A percentile compares a stretch with the other conserved stretches of the same genome.
Evolutionary conservation across 352 stramenopile genomes (phyloP).

Genomic region (Phytophthora kernoviae): DNA sequence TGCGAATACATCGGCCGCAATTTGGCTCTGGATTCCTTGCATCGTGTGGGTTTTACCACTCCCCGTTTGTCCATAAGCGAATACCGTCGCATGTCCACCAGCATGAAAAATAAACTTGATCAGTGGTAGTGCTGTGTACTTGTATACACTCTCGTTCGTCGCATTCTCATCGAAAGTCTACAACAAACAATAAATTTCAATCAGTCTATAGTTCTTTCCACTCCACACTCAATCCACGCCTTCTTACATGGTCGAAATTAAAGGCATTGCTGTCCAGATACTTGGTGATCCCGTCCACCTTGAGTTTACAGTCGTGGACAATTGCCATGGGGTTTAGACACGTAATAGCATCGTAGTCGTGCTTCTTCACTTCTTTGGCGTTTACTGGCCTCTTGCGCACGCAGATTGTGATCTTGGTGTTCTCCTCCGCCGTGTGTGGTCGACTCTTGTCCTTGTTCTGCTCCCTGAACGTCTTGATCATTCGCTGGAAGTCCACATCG

Average conservation of each 20-base stretch:
- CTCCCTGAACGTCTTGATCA: slow-evolving; percentile 89
- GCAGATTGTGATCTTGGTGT: slow-evolving; percentile 95
- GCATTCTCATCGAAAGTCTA: slow-evolving; percentile 95
- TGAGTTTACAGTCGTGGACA: slow-evolving; percentile 98
- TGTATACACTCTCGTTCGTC: slow-evolving; percentile 95
- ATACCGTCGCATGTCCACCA: slow-evolving; percentile 94
- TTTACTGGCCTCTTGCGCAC: slow-evolving; percentile 97
- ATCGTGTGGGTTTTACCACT: slow-evolving; percentile 95
- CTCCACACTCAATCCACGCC: neutral
- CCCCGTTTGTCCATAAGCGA: slow-evolving; percentile 96
- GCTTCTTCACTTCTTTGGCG: slow-evolving; percentile 87
- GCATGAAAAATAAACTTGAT: slow-evolving; percentile 95
- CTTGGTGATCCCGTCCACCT: slow-evolving; percentile 99
- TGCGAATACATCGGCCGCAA: slow-evolving; percentile 76
- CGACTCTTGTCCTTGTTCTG: slow-evolving; percentile 67
- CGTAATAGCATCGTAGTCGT: slow-evolving; percentile 97
- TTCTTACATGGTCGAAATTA: slow-evolving; percentile 77
- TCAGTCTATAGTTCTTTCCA: neutral
- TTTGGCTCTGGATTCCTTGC: slow-evolving; percentile 87
- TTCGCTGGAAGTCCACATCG: slow-evolving; percentile 92
- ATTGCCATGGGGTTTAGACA: slow-evolving; percentile 93
- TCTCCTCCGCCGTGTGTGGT: slow-evolving; percentile 46
- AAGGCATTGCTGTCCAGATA: slow-evolving; percentile 98
- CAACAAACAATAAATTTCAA: slow-evolving; percentile 7
- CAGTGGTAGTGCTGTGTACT: slow-evolving; percentile 90